A percentile compares a stretch with the other conserved stretches of the same genome.
Conservation (phyloP, 169 alveolate genomes). For the Cryptosporidium tyzzeri region DNA sequence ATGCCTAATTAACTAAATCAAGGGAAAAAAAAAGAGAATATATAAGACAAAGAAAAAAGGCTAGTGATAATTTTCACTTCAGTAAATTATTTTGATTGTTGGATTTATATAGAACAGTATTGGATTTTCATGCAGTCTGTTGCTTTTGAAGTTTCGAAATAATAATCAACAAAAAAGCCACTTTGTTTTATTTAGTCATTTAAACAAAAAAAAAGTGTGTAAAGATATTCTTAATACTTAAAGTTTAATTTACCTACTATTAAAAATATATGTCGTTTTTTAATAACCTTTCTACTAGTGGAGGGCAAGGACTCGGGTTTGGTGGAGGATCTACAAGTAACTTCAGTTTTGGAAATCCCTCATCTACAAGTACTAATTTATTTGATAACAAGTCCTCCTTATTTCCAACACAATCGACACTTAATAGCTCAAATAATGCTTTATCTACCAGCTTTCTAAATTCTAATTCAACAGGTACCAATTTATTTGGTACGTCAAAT, state of each 20-base stretch:
- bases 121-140: not conserved
- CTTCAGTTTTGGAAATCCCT: slow-evolving; percentile 19
- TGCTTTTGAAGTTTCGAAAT: not conserved
- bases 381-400: slow-evolving; percentile 22
- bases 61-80: not conserved
- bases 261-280: slow-evolving; percentile 38
- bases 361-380: slow-evolving; percentile 16
- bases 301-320: slow-evolving; percentile 44
- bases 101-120: not conserved
- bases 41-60: not conserved
- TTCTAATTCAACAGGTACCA: not conserved
- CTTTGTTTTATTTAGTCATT: not conserved
- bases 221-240: not conserved
- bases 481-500: slow-evolving; percentile 14
- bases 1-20: too few relatives aligned
- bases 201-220: slow-evolving; percentile 7
- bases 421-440: slow-evolving; percentile 5
- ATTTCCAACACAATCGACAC: not conserved
- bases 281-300: slow-evolving; percentile 12
- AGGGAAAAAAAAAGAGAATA: not conserved
- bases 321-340: slow-evolving; percentile 10
- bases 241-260: not conserved
- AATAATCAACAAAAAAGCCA: not conserved
- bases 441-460: slow-evolving; percentile 4
- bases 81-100: not conserved